Conservation (phyloP, 78 protist species). For the Planoprotostelium fungivorum region DNA sequence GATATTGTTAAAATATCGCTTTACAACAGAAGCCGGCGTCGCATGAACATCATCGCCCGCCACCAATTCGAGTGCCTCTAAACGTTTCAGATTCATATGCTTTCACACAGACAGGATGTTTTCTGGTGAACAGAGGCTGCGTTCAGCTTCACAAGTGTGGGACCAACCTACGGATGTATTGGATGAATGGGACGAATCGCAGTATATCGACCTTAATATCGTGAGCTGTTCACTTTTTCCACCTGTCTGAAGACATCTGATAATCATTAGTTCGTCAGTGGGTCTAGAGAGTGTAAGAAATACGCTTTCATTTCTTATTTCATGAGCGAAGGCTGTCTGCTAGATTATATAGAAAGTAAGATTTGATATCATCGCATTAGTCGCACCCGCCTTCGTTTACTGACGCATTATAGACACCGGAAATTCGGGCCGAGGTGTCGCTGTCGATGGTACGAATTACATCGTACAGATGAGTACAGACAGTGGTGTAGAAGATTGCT, state of each 20-base stretch:
- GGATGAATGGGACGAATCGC: background rate
- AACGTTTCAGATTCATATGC: too few relatives aligned
- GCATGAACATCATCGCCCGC: too few relatives aligned
- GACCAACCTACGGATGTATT: background rate
- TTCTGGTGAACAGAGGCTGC: background rate
- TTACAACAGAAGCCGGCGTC: too few relatives aligned
- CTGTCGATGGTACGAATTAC: background rate
- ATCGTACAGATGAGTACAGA: background rate
- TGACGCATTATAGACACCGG: background rate
- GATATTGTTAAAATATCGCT: too few relatives aligned
- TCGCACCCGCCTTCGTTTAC: background rate
- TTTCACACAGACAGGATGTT: background rate
- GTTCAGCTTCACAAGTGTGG: background rate
- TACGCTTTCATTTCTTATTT: background rate
- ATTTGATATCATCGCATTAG: too few relatives aligned
- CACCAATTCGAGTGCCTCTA: too few relatives aligned
- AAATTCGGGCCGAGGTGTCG: background rate
- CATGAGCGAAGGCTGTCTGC: background rate
- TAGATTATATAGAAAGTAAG: background rate
- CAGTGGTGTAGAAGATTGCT: background rate
- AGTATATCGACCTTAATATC: background rate
- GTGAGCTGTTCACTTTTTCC: background rate
- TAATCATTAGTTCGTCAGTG: background rate
- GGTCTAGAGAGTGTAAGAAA: background rate
- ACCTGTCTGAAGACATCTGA: background rate